Conservation (phyloP, 1,139 yeast genomes). For the Saccharomyces hybrid region DNA sequence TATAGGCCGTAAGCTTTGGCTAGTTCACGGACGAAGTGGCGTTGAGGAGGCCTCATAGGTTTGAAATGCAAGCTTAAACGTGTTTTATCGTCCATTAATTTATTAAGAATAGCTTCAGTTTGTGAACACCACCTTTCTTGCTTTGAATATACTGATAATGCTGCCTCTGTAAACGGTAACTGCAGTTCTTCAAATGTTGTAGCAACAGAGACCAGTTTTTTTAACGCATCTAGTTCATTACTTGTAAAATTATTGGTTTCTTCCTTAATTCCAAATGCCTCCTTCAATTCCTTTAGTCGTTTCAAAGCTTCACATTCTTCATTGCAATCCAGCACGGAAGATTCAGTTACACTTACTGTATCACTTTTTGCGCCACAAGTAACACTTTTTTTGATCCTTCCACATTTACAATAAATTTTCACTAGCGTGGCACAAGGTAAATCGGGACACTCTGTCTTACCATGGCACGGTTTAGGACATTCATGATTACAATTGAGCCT, state of each 20-base stretch:
- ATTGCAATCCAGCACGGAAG: slow-evolving; percentile 42
- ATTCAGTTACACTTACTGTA: neutral
- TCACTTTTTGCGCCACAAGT: slow-evolving; percentile 47
- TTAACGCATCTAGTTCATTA: slow-evolving; percentile 14
- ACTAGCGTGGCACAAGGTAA: slow-evolving; percentile 47
- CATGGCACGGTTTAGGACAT: slow-evolving; percentile 61
- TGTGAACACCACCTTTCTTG: slow-evolving; percentile 60
- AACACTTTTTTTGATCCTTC: slow-evolving; percentile 40
- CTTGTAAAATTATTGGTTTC: slow-evolving; percentile 8
- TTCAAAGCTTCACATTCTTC: slow-evolving; percentile 57
- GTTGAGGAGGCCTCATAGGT: slow-evolving; percentile 62
- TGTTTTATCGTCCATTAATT: slow-evolving; percentile 39
- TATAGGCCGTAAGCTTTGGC: slow-evolving; percentile 52
- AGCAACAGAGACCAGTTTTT: slow-evolving; percentile 10
- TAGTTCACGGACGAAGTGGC: slow-evolving; percentile 63
- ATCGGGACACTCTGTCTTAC: slow-evolving; percentile 45
- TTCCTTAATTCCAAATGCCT: slow-evolving; percentile 43
- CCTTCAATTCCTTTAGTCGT: slow-evolving; percentile 55
- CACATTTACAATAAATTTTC: slow-evolving; percentile 54
- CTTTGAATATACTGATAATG: slow-evolving; percentile 38
- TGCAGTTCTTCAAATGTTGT: slow-evolving; percentile 23
- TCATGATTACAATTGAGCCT: slow-evolving; percentile 53
- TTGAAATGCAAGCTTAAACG: slow-evolving; percentile 46
- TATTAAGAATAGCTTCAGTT: slow-evolving; percentile 47
- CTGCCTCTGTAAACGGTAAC: slow-evolving; percentile 38